These are phyloP conservation scores for Apiotrichum gracile DNA, from an alignment of 1,284 basidiomycete species.

Conservation along the genomic window DNA sequence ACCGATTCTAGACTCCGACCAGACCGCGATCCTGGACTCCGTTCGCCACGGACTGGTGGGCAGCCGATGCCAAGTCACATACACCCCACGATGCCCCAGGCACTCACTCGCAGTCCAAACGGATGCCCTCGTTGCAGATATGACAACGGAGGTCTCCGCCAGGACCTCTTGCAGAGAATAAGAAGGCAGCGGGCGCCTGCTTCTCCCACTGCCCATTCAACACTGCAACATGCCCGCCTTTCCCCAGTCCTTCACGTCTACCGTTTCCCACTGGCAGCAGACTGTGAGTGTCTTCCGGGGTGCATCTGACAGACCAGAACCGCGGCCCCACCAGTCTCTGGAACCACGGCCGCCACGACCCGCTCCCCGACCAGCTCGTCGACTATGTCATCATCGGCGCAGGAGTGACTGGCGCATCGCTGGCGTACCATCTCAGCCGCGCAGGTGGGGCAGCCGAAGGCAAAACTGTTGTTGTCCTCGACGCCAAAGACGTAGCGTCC, in stretches of 20 bases:
- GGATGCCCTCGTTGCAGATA: too few species aligned
- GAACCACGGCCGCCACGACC: conserved; percentile 18
- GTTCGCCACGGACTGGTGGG: too few species aligned
- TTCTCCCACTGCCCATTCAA: background rate
- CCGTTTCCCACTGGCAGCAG: conserved; percentile 35
- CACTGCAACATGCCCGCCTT: conserved; percentile 23
- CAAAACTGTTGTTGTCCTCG: conserved; percentile 29
- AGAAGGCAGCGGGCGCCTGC: too few species aligned
- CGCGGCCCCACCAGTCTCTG: conserved; percentile 19
- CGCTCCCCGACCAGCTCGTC: conserved; percentile 15
- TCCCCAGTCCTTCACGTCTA: conserved; percentile 26
- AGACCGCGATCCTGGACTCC: too few species aligned
- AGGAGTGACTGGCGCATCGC: conserved; percentile 18
- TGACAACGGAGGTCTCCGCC: too few species aligned
- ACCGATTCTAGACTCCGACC: background rate
- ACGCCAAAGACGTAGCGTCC: conserved; percentile 38
- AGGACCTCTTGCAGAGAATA: too few species aligned
- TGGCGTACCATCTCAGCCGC: conserved; percentile 34
- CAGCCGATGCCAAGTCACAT: too few species aligned
- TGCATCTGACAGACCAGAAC: conserved; percentile 7
- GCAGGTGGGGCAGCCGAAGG: conserved; percentile 17
- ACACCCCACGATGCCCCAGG: too few species aligned
- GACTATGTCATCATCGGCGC: conserved; percentile 28
- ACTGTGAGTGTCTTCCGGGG: conserved; percentile 5
- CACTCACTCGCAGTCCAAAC: too few species aligned